Conservation (phyloP, 768 basidiomycete species). For the Boletales sp. region DNA sequence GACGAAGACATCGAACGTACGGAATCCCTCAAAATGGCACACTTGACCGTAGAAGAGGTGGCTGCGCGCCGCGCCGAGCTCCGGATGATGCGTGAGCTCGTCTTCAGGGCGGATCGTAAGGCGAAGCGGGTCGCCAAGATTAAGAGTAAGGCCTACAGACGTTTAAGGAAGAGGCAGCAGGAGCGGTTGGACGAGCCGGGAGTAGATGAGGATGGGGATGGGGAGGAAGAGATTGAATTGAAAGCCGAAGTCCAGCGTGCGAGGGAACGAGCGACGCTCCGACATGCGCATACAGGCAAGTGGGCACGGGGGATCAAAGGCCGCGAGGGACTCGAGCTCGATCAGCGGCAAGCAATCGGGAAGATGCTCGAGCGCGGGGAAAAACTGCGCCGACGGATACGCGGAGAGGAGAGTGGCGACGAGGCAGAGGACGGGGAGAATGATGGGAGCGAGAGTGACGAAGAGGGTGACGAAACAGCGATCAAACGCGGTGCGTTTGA, state of each 20-base stretch:
- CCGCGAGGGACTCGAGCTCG: slow-evolving; percentile 62
- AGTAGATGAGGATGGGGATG: slow-evolving; percentile 30
- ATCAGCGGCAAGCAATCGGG: slow-evolving; percentile 64
- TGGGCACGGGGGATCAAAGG: slow-evolving; percentile 78
- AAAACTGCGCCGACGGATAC: slow-evolving; percentile 71
- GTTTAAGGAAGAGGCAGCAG: slow-evolving; percentile 74
- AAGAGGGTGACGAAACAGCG: slow-evolving; percentile 34
- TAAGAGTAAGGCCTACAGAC: slow-evolving; percentile 91
- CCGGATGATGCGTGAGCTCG: slow-evolving; percentile 81
- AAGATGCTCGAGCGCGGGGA: slow-evolving; percentile 87
- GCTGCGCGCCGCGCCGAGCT: slow-evolving; percentile 65
- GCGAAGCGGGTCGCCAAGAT: slow-evolving; percentile 90
- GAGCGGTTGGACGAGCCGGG: slow-evolving; percentile 52
- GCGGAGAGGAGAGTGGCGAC: slow-evolving; percentile 58
- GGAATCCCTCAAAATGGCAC: slow-evolving; percentile 81
- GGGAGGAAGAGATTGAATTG: slow-evolving; percentile 43
- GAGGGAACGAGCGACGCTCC: slow-evolving; percentile 82
- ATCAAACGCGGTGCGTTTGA: slow-evolving; percentile 74
- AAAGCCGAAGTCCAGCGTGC: slow-evolving; percentile 80
- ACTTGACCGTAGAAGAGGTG: slow-evolving; percentile 83
- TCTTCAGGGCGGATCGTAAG: slow-evolving; percentile 71
- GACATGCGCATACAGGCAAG: slow-evolving; percentile 85
- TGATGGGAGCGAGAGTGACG: slow-evolving; percentile 32
- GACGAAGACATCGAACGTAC: slow-evolving; percentile 76
- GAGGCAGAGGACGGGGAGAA: slow-evolving; percentile 45